Conservation (phyloP, 768 basidiomycete genomes). For the Rhodosporidiobolus odoratus region DNA sequence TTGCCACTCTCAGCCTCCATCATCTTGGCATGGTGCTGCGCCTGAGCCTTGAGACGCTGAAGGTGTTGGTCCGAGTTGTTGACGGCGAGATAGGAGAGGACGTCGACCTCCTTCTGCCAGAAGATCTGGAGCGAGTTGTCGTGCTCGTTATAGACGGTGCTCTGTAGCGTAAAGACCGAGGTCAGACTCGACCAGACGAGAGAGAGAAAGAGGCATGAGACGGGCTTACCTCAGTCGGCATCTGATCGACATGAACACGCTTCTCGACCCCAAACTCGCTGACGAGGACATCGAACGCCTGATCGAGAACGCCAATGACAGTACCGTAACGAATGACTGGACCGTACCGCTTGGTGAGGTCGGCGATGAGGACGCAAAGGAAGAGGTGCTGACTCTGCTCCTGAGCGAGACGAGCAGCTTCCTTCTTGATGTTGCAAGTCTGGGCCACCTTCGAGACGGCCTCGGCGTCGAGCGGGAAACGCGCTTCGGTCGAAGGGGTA, state of each 20-base stretch:
- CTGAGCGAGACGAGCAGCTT: constrained; percentile 84
- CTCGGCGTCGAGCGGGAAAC: constrained; percentile 96
- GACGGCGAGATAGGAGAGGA: constrained; percentile 89
- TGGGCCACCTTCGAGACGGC: constrained; percentile 96
- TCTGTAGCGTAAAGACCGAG: constrained; percentile 51
- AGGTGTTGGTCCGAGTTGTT: constrained; percentile 94
- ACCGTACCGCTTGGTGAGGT: constrained; percentile 88
- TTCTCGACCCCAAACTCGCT: constrained; percentile 99
- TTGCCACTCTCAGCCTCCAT: constrained; percentile 85
- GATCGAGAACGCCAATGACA: constrained; percentile 92
- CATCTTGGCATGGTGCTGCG: constrained; percentile 81
- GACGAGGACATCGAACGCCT: constrained; percentile 92
- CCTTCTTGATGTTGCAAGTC: constrained; percentile 72
- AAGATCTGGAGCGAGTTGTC: constrained; percentile 86
- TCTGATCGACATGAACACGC: constrained; percentile 95
- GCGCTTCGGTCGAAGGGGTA: constrained; percentile 54
- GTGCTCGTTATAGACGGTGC: constrained; percentile 94
- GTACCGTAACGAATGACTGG: constrained; percentile 92
- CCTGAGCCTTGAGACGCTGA: constrained; percentile 86
- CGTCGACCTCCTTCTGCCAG: constrained; percentile 80
- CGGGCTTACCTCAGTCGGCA: constrained; percentile 82
- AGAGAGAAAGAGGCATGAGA: not conserved
- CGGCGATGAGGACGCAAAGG: constrained; percentile 88
- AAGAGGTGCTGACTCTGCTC: constrained; percentile 94
- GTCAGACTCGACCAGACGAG: not conserved